Conservation (phyloP, 1,284 basidiomycete species). For the Paramarasmius palmivorus region DNA sequence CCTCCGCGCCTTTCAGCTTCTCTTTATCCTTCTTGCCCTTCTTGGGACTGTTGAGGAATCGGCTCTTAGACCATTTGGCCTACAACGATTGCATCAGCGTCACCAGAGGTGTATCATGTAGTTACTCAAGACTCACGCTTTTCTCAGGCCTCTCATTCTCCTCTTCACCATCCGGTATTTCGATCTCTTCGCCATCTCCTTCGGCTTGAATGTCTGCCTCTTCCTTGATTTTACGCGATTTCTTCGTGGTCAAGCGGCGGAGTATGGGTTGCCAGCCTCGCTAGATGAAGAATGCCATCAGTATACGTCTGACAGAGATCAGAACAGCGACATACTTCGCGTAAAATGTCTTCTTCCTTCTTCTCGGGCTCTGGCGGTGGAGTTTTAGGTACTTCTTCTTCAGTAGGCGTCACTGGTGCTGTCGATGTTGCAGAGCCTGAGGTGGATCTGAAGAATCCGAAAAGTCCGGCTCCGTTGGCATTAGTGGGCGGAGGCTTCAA, state of each 20-base stretch:
- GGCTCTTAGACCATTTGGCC: background rate
- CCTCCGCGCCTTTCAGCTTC: background rate
- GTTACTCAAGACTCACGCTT: background rate
- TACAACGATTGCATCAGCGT: background rate
- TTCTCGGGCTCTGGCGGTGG: background rate
- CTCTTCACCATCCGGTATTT: conserved; percentile 14
- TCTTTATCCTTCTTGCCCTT: background rate
- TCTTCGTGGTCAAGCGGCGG: conserved; percentile 12
- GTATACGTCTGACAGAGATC: background rate
- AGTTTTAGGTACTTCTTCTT: too few relatives aligned
- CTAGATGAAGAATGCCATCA: background rate
- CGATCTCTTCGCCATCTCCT: conserved; percentile 14
- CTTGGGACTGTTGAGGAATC: background rate
- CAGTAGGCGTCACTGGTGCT: background rate
- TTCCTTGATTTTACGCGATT: background rate
- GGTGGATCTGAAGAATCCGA: background rate
- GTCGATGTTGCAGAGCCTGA: background rate
- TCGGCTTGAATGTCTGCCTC: conserved; percentile 12
- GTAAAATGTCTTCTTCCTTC: conserved; percentile 14
- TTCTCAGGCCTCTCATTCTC: conserved; percentile 8
- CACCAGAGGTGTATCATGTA: background rate
- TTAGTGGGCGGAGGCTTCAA: background rate
- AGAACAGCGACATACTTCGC: conserved; percentile 5
- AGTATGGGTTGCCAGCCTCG: conserved; percentile 13
- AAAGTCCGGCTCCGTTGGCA: background rate